These are phyloP conservation scores for Aspergillus caelatus DNA, from an alignment of 2,329 filamentous ascomycete species.

Conservation along the genomic window DNA sequence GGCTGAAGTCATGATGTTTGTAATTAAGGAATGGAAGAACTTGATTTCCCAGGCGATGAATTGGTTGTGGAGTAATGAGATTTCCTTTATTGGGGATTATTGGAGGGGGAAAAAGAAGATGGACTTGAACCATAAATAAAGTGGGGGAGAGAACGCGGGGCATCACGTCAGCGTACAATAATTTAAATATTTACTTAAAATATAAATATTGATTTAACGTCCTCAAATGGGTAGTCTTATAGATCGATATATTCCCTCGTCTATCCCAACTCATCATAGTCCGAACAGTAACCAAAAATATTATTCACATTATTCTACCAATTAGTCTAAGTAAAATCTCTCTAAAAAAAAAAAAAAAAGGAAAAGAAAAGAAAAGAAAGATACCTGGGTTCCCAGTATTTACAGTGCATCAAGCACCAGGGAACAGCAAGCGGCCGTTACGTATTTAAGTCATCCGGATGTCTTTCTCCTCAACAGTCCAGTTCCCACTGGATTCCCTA, in stretches of 20 bases:
- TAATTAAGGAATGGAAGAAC: not conserved
- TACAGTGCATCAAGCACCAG: constrained; percentile 23
- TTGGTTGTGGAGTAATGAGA: constrained; percentile 1
- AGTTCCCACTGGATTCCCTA: constrained; percentile 28
- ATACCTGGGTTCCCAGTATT: not conserved
- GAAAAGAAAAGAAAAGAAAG: too few species aligned
- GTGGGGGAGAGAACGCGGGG: not conserved
- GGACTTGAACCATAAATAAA: not conserved
- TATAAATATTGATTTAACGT: too few species aligned
- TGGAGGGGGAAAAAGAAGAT: not conserved
- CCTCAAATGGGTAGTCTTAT: too few species aligned
- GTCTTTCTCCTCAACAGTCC: constrained; percentile 39
- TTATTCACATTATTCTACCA: constrained; percentile 12
- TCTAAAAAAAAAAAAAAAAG: too few species aligned
- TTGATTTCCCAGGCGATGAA: not conserved
- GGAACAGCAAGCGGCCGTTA: constrained; percentile 11
- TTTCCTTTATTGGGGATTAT: not conserved
- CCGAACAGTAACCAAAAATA: not conserved
- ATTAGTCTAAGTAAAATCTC: constrained; percentile 2
- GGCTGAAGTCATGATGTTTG: constrained; percentile 31
- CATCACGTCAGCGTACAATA: not conserved
- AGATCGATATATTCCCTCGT: too few species aligned
- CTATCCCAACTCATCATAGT: too few species aligned
- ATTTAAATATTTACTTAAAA: too few species aligned
- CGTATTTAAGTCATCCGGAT: constrained; percentile 39